Evolutionary conservation across 345 rosid species (phyloP).

Genomic region (Jatropha curcas): DNA sequence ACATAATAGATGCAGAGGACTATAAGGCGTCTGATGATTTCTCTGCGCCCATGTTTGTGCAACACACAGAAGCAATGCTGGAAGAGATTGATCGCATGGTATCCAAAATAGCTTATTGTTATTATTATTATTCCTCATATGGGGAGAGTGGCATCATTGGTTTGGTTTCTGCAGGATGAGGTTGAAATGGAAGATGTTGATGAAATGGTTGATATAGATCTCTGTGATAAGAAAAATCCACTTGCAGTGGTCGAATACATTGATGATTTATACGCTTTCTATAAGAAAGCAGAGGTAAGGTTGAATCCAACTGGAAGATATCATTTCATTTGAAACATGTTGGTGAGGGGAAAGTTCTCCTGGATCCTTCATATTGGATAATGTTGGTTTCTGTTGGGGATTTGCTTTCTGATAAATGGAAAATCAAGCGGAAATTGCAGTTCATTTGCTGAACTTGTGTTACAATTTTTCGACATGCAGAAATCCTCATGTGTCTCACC

Average conservation of each 20-base stretch:
- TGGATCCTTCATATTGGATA: too few relatives aligned
- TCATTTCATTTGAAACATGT: neutral
- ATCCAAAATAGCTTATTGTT: slow-evolving; percentile 14
- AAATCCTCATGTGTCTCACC: slow-evolving; percentile 50
- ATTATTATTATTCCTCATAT: neutral
- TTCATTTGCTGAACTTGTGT: slow-evolving; percentile 10
- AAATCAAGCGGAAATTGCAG: neutral
- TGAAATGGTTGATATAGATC: slow-evolving; percentile 74
- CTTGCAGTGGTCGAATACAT: slow-evolving; percentile 82
- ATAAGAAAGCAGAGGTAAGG: slow-evolving; percentile 76
- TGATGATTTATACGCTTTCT: slow-evolving; percentile 63
- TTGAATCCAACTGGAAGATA: neutral
- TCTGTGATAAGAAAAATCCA: slow-evolving; percentile 63
- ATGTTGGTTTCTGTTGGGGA: neutral
- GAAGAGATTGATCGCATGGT: slow-evolving; percentile 92
- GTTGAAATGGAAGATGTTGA: slow-evolving; percentile 80
- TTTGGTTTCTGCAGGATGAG: slow-evolving; percentile 54
- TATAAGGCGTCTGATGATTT: slow-evolving; percentile 38
- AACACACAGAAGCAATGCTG: slow-evolving; percentile 84
- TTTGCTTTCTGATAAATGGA: neutral
- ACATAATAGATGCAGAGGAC: slow-evolving; percentile 55
- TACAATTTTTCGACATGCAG: slow-evolving; percentile 41
- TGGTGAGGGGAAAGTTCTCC: neutral
- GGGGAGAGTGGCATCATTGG: neutral
- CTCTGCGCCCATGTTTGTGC: slow-evolving; percentile 80